Conservation (phyloP, 768 basidiomycete genomes). For the Phylloporus rhodoxanthus region DNA sequence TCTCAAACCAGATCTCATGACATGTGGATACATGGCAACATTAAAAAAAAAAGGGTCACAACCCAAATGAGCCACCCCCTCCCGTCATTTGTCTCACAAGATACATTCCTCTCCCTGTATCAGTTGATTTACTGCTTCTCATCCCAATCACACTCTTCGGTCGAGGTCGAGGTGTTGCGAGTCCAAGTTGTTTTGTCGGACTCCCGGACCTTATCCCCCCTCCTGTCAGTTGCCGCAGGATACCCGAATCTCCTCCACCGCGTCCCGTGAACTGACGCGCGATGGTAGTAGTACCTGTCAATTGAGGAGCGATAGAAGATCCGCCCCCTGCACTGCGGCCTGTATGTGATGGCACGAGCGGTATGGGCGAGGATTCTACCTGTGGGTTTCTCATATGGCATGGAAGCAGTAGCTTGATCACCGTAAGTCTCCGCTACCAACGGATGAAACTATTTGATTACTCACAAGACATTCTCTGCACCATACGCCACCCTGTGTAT, state of each 20-base stretch:
- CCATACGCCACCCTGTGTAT: conserved; percentile 66
- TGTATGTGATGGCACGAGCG: conserved; percentile 42
- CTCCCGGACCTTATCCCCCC: conserved; percentile 55
- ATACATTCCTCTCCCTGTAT: conserved; percentile 66
- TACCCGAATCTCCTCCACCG: conserved; percentile 33
- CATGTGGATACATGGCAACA: conserved; percentile 18
- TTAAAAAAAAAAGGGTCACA: conserved; percentile 14
- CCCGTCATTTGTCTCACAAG: conserved; percentile 78
- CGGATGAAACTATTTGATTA: conserved; percentile 4
- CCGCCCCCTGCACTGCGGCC: conserved; percentile 30
- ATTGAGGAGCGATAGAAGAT: conserved; percentile 43
- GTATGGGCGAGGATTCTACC: conserved; percentile 46
- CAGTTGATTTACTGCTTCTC: conserved; percentile 53
- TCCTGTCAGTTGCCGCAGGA: conserved; percentile 57
- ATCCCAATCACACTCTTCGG: conserved; percentile 78
- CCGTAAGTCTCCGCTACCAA: conserved; percentile 4
- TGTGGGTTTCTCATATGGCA: conserved; percentile 42
- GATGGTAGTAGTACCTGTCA: conserved; percentile 66
- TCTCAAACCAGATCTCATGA: conserved; percentile 14
- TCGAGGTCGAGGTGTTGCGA: conserved; percentile 43
- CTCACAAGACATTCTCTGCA: conserved; percentile 80
- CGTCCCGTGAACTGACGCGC: conserved; percentile 72
- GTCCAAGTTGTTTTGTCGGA: conserved; percentile 64
- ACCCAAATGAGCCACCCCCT: conserved; percentile 25
- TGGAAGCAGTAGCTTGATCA: conserved; percentile 51